Conservation (phyloP, 1,284 basidiomycete genomes). For the Marasmius fiardii region DNA sequence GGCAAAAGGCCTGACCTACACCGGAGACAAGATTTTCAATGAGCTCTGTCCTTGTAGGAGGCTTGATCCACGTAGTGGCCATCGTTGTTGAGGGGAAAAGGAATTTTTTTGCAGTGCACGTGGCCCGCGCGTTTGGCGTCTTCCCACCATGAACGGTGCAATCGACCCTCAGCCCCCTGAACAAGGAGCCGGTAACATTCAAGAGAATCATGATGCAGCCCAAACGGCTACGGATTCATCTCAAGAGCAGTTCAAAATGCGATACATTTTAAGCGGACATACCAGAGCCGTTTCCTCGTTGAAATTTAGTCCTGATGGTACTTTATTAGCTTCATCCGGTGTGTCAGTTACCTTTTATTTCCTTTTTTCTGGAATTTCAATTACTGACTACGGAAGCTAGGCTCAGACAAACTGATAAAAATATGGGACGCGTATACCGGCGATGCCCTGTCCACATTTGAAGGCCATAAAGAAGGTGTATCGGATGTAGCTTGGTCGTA, state of each 20-base stretch:
- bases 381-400: slow-evolving; percentile 43
- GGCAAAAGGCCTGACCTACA: slow-evolving; percentile 60
- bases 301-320: slow-evolving; percentile 79
- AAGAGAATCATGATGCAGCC: slow-evolving; percentile 5
- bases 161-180: background rate
- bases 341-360: slow-evolving; percentile 25
- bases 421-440: slow-evolving; percentile 75
- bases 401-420: slow-evolving; percentile 76
- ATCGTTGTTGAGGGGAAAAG: slow-evolving; percentile 22
- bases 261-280: slow-evolving; percentile 68
- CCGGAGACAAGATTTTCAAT: slow-evolving; percentile 91
- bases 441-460: slow-evolving; percentile 64
- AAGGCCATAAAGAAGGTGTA: slow-evolving; percentile 77
- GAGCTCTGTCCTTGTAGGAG: slow-evolving; percentile 74
- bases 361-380: slow-evolving; percentile 20
- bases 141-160: background rate
- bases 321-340: slow-evolving; percentile 74
- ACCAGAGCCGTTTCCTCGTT: slow-evolving; percentile 70
- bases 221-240: background rate
- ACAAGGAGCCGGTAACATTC: background rate
- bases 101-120: background rate
- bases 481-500: slow-evolving; percentile 87
- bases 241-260: slow-evolving; percentile 28
- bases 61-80: slow-evolving; percentile 63
- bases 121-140: background rate